A percentile compares a stretch with the other conserved stretches of the same genome.
These are phyloP conservation scores for Saksenaea oblongispora DNA, from an alignment of 371 early-diverging fungal genomes.

Conservation along the genomic window DNA sequence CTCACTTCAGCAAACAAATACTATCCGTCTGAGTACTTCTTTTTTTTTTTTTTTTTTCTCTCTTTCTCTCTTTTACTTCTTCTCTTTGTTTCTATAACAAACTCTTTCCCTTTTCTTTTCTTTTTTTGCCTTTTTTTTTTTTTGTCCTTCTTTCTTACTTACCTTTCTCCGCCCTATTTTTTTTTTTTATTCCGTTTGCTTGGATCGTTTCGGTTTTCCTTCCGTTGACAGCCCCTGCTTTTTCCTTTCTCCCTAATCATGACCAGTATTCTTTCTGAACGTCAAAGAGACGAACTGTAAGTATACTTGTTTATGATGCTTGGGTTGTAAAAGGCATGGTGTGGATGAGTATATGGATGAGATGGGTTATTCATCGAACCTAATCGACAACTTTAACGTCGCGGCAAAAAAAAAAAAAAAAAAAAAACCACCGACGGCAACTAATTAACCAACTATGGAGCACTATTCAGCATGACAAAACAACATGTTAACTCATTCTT, in stretches of 20 bases:
- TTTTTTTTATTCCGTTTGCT: neutral
- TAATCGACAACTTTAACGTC: neutral
- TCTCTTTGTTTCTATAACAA: neutral
- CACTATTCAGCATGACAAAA: neutral
- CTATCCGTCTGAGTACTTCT: neutral
- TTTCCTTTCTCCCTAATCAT: constrained; percentile 19
- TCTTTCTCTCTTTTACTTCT: neutral
- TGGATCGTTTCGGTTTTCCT: constrained; percentile 8
- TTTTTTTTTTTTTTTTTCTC: neutral
- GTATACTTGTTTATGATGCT: constrained; percentile 17
- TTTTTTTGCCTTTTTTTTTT: neutral
- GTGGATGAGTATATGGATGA: neutral
- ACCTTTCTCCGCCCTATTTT: constrained; percentile 5
- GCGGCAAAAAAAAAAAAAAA: neutral
- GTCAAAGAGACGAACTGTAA: constrained; percentile 79
- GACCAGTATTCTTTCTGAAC: constrained; percentile 65
- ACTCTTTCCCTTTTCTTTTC: neutral
- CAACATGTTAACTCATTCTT: neutral
- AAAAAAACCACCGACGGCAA: neutral
- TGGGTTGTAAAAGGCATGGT: neutral
- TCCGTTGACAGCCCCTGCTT: neutral
- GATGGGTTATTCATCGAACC: neutral
- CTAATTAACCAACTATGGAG: neutral
- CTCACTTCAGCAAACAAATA: neutral
- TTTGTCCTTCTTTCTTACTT: too few relatives aligned